Base-by-base conservation (phyloP, 176 grass and related monocot genomes). In the Metroxylon sagu region DNA sequence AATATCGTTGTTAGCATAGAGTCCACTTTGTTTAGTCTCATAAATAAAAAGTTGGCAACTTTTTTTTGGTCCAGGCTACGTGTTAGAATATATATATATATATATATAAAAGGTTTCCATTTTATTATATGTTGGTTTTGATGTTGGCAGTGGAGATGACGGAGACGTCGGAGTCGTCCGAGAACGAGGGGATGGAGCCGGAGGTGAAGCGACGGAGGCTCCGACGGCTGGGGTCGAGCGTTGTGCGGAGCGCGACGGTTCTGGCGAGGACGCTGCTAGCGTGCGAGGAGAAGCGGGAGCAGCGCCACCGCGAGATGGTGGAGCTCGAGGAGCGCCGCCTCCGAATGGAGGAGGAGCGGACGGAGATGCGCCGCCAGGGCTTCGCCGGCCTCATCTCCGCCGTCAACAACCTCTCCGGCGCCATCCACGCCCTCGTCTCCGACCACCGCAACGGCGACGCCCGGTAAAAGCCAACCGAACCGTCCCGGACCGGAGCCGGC, bases 271-370 rank as follows among this genome's bases (percentile, higher is more conserved):
- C 94, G 0, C 53, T 99, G 73, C 82, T 81, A 25, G 64, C 94
- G n/a, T 99, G 94, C 77, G 94, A 99, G 76, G 88, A 99, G 63
- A 81, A 89, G 79, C 76, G 88, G 49, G 88, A 99, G 79, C 85
- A 71, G 35, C 85, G 85, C 48, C 94, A 99, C 78, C 82, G 85
- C 4, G 94, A 99, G 66, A 26, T 99, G 48, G 72, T 98, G 49
- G 71, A 85, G 66, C 79, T 93, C 48, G 94, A 98, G 79, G 94
- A 93, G 69, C 94, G 94, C 6, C 78, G 84, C 35, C 84, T 98
- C 23, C 81, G 82, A 6, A 69, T 98, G 0, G 84, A 93, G 82
- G 88, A 91, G 79, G 70, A 89, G 75, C 87, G 84, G 43, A 82
- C 85, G 6, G 94, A 98, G 70, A 71, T 80, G 48, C 88, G 80